Evolutionary conservation across 2,329 filamentous ascomycete genomes (phyloP), one percentile per base, ranked within the genome.

Genomic region (Colletotrichum gloeosporioides): DNA sequence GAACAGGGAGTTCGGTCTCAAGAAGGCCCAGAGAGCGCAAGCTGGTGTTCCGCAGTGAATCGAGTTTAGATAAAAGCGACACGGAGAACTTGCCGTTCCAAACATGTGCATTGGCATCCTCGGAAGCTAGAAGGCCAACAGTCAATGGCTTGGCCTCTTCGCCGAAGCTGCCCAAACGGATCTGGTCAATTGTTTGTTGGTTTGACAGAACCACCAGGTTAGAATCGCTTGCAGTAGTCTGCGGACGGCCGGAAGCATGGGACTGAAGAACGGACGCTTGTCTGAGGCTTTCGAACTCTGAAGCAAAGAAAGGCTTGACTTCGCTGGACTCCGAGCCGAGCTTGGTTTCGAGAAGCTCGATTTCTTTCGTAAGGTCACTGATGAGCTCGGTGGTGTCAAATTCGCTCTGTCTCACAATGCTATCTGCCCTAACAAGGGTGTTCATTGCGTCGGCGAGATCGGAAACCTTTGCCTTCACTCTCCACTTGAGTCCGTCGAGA

Each of bases 401-500:
- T 32, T 85, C 83, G 39, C 83, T 85, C 8, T 83, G 83, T n/a
- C 91, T 86, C 16, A 93, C 85, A n/a, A 92, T 85, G 18, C 85
- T 84, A 75, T 93, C 93, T 4, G 90, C 90, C 71, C 89, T 87
- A 22, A 89, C 86, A 22, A 94, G 86, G 1, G 91, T 90, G 16
- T 84, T 83, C 80, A 90, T 89, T 25, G 92, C 88, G 61, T 87
- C 88, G 8, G 87, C 85, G 13, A 93, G 84, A 32, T 91, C 90
- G 2, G 83, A 68, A 9, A 92, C 85, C 4, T 88, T 86, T 13
- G 89, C 88, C 27, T 87, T 85, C 3, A 89, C 88, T 79, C 88
- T 91, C 92, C 91, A 93, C 78, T 90, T 88, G 32, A 93, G 82
- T 36, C 85, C 82, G 82, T 94, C 93, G 73, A 94, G 94, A 66